Conservation (phyloP, 768 basidiomycete species). For the Serendipita indica region DNA sequence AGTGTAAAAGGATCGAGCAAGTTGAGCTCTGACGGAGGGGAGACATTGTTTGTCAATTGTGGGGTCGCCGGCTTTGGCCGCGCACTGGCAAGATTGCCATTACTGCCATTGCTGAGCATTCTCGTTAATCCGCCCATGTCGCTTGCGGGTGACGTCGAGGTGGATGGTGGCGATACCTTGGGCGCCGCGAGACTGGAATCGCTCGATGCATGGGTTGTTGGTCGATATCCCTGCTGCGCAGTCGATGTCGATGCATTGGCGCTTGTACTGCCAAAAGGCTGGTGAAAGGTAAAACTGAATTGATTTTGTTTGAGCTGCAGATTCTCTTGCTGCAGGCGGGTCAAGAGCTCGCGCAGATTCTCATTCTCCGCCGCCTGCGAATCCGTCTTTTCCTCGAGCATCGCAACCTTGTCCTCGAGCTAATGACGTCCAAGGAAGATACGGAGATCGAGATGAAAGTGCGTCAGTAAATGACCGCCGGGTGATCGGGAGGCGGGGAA, state of each 20-base stretch:
- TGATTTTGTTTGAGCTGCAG: conserved; percentile 59
- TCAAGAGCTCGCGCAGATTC: conserved; percentile 73
- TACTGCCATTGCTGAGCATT: background rate
- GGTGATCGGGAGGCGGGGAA: conserved; percentile 11
- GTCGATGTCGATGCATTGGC: background rate
- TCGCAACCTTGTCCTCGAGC: conserved; percentile 85
- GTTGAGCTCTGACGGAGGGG: conserved; percentile 5
- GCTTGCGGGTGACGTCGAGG: background rate
- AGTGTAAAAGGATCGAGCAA: conserved; percentile 1
- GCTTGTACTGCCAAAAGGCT: conserved; percentile 18
- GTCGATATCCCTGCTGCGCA: conserved; percentile 23
- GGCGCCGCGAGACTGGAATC: conserved; percentile 1
- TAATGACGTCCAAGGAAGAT: conserved; percentile 22
- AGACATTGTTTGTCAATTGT: background rate
- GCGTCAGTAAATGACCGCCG: background rate
- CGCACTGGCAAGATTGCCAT: background rate
- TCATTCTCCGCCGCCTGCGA: conserved; percentile 64
- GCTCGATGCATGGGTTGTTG: conserved; percentile 26
- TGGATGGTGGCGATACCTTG: background rate
- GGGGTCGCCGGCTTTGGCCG: background rate
- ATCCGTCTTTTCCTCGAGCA: conserved; percentile 71
- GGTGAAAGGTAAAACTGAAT: conserved; percentile 74
- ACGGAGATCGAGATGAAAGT: background rate
- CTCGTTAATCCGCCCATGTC: background rate
- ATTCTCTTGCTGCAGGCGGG: conserved; percentile 78